Evolutionary conservation across 2,329 filamentous ascomycete genomes (phyloP).

Genomic region (Tolypocladium capitatum): DNA sequence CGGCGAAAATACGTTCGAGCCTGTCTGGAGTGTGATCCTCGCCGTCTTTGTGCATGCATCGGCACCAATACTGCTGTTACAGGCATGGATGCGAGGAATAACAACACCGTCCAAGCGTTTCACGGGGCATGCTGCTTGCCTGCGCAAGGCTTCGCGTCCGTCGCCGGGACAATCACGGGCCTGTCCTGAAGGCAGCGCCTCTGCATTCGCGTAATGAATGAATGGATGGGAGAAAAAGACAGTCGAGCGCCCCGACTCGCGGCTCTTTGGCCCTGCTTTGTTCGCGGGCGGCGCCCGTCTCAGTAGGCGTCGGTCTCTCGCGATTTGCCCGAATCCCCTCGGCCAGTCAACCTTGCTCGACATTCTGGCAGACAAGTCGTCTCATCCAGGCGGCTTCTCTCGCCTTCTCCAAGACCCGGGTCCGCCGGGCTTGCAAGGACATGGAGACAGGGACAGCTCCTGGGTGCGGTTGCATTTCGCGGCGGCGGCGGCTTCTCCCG

Average conservation of each 20-base stretch:
- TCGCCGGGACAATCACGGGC: neutral
- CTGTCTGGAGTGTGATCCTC: too few species aligned
- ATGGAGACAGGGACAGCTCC: too few species aligned
- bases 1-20: too few species aligned
- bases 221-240: too few species aligned
- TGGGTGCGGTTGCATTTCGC: too few species aligned
- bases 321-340: neutral
- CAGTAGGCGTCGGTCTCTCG: neutral
- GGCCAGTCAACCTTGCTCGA: neutral
- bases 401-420: conserved; percentile 9
- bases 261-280: neutral
- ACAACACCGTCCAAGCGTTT: too few species aligned
- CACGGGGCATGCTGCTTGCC: neutral
- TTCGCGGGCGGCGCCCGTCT: neutral
- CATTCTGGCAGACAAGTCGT: neutral
- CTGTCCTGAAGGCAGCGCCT: neutral
- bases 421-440: too few species aligned
- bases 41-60: too few species aligned
- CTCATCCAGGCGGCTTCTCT: conserved; percentile 2
- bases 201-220: too few species aligned
- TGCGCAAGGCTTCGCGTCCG: neutral
- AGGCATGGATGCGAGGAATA: too few species aligned
- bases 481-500: too few species aligned
- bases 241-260: neutral
- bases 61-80: too few species aligned